These are phyloP conservation scores for Sugiyamaella boreocaroliniensis DNA, from an alignment of 805 yeast species.

Conservation along the genomic window DNA sequence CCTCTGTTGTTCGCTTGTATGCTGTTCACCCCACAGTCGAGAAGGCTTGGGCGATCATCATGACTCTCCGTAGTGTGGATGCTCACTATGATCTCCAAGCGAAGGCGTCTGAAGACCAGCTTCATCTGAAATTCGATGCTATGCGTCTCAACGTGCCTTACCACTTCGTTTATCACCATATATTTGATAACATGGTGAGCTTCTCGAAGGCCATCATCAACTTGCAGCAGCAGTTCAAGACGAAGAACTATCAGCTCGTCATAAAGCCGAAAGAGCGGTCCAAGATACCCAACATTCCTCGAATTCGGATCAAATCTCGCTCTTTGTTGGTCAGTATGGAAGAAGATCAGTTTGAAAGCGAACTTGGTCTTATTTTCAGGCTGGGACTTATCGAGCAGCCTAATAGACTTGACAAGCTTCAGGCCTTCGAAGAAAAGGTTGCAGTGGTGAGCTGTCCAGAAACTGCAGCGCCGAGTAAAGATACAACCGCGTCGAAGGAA, in stretches of 20 bases:
- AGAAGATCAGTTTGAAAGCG: constrained; percentile 85
- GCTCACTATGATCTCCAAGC: constrained; percentile 16
- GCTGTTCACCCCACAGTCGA: constrained; percentile 43
- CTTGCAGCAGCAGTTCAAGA: constrained; percentile 27
- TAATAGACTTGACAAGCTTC: constrained; percentile 47
- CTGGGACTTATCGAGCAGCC: constrained; percentile 53
- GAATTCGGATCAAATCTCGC: constrained; percentile 47
- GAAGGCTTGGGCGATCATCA: constrained; percentile 33
- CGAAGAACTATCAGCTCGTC: constrained; percentile 19
- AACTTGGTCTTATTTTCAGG: constrained; percentile 56
- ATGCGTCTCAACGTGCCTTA: constrained; percentile 50
- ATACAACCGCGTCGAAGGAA: constrained; percentile 2
- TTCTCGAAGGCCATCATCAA: constrained; percentile 62
- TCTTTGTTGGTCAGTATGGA: constrained; percentile 61
- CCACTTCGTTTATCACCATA: constrained; percentile 63
- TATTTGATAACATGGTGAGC: constrained; percentile 74
- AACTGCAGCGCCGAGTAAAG: constrained; percentile 2
- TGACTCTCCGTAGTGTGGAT: constrained; percentile 24
- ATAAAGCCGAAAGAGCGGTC: constrained; percentile 24
- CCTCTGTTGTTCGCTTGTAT: constrained; percentile 40
- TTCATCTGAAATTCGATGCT: constrained; percentile 27
- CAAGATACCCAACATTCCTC: constrained; percentile 33
- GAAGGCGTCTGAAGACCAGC: constrained; percentile 16
- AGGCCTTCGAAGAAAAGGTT: constrained; percentile 35
- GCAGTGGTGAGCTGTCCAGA: constrained; percentile 16